phyloP scores from a whole-genome alignment of 2,329 filamentous ascomycete species.

The Diaporthe australafricana region DNA sequence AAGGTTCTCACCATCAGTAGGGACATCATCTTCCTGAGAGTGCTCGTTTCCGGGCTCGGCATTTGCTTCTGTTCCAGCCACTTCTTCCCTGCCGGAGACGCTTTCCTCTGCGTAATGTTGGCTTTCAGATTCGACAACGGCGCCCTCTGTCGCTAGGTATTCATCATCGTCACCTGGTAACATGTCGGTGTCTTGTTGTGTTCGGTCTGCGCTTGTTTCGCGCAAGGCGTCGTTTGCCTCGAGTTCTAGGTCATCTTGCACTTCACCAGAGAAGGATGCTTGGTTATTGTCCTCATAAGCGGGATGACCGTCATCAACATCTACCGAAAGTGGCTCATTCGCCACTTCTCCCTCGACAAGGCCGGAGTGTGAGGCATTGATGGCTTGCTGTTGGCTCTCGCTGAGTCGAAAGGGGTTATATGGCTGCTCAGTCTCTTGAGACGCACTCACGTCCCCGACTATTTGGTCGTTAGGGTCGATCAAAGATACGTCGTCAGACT shows the following conservation, averaged over 20 bases:
- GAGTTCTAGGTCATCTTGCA: background rate
- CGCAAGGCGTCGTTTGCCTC: background rate
- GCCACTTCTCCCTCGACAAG: background rate
- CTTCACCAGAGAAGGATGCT: background rate
- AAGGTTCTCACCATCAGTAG: conserved; percentile 33
- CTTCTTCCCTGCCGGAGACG: background rate
- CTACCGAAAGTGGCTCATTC: background rate
- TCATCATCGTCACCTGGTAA: background rate
- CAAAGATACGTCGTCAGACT: conserved; percentile 22
- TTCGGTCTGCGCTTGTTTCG: background rate
- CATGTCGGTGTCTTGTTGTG: background rate
- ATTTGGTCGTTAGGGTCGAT: conserved; percentile 3
- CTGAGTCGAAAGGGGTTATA: conserved; percentile 27
- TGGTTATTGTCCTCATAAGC: background rate
- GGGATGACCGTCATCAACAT: background rate
- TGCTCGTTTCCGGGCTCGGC: conserved; percentile 8
- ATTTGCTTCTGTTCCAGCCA: background rate
- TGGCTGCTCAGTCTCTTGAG: conserved; percentile 13
- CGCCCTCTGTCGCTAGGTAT: background rate
- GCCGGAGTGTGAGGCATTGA: background rate
- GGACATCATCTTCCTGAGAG: conserved; percentile 19
- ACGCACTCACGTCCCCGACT: background rate
- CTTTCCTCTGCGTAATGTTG: background rate
- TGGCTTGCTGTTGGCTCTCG: conserved; percentile 23
- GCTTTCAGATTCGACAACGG: background rate